Evolutionary conservation across 2,329 filamentous ascomycete genomes (phyloP), one percentile per base, ranked within the genome.

Genomic region (Diaporthe sp.): DNA sequence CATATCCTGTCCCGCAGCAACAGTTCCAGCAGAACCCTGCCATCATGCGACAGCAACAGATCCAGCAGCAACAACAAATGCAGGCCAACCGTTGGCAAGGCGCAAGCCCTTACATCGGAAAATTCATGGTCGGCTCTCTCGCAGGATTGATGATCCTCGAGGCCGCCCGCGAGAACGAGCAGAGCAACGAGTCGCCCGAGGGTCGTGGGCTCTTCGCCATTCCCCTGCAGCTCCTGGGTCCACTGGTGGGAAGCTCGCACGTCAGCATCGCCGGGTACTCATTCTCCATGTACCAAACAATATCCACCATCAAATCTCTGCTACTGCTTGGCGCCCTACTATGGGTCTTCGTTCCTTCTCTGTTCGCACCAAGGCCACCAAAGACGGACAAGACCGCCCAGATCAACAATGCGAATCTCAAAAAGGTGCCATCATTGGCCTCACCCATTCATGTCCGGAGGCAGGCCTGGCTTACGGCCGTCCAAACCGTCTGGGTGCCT

Each of bases 121-220:
- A 97, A 85, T 89, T 98, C 78, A 97, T 98, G 94, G 92, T 98
- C 7, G 96, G 96, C 57, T 96, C 96, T 25, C 90, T 98, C 76
- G 96, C 96, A 34, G 95, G 95, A 19, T 87, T 98, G 25, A 98
- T 98, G 96, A 90, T 98, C 46, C 86, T 98, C 79, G 95, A 98
- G 84, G 95, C 95, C 1, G 88, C 96, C 73, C 88, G 89, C 49
- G 90, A 94, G 82, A 86, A 92, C 79, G 90, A 95, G 84, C 84
- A 91, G 82, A 90, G 91, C 79, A 90, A 88, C 62, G 92, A 94
- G 70, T 88, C 88, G 1, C 88, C 92, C 8, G 87, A 91, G 68
- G 93, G 93, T 61, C 90, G 91, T 51, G 94, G 94, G 3, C 87
- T 96, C 19, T 90, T 91, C 76, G 90, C 91, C 31, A 76, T 94